These are phyloP conservation scores for Alternaria sp. DNA, from an alignment of 2,329 filamentous ascomycete species.

Conservation along the genomic window DNA sequence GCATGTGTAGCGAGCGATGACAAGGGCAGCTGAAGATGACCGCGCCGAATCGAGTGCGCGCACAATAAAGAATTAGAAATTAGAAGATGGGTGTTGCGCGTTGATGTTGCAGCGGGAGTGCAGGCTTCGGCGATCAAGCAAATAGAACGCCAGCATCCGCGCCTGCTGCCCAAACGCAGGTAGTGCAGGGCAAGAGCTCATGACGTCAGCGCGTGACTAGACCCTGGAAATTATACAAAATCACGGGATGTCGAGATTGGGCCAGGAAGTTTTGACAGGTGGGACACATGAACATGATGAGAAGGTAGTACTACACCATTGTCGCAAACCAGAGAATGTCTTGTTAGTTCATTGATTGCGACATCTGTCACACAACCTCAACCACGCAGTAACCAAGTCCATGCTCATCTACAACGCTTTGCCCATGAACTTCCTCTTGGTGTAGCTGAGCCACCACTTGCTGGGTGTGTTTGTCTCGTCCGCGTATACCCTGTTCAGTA, in stretches of 20 bases:
- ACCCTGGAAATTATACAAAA: neutral
- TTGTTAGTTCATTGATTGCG: neutral
- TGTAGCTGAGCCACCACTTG: conserved; percentile 97
- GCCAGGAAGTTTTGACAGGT: neutral
- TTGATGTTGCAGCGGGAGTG: neutral
- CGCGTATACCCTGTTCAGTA: conserved; percentile 86
- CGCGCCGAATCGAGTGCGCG: neutral
- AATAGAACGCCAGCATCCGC: neutral
- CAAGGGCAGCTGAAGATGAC: neutral
- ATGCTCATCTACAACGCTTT: conserved; percentile 61
- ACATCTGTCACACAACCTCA: neutral
- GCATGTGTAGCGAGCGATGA: neutral
- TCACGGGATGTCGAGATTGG: neutral
- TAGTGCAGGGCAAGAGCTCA: neutral
- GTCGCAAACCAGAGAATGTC: neutral
- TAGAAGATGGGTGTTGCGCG: neutral
- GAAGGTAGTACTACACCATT: neutral
- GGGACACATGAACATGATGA: neutral
- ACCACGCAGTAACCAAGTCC: neutral
- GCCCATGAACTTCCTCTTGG: conserved; percentile 99
- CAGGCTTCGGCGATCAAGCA: neutral
- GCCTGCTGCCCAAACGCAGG: conserved; percentile 4
- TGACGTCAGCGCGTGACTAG: neutral
- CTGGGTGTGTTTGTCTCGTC: conserved; percentile 70
- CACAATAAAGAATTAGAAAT: neutral